Percentiles rank a stretch among this genome's conserved stretches.
phyloP scores from a whole-genome alignment of 129 eudicot species.

The Solidago caesia region DNA sequence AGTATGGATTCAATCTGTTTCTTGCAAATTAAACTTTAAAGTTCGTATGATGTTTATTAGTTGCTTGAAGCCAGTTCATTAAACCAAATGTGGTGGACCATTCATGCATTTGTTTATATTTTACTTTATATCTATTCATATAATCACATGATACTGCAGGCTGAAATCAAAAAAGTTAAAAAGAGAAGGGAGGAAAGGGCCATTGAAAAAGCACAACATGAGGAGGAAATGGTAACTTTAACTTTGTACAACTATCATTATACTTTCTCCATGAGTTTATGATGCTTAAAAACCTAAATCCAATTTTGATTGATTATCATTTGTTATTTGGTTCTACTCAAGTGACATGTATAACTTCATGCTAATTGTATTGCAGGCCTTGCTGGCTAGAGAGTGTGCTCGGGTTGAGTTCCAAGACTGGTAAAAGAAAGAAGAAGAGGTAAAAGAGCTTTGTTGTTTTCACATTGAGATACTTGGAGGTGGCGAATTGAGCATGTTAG shows the following conservation, averaged over 20 bases:
- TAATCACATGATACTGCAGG: slow-evolving; percentile 42
- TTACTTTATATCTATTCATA: slow-evolving; percentile 1
- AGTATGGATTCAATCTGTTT: background rate
- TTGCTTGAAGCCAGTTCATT: background rate
- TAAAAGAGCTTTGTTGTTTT: too few species aligned
- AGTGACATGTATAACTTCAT: too few species aligned
- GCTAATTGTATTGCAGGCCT: too few species aligned
- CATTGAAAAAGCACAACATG: slow-evolving; percentile 79
- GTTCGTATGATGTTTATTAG: background rate
- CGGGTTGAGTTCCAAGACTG: too few species aligned
- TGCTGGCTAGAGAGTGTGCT: too few species aligned
- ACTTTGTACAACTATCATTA: slow-evolving; percentile 11
- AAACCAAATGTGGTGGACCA: background rate
- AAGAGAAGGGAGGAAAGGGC: slow-evolving; percentile 96
- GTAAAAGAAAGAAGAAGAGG: too few species aligned
- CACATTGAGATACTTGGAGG: background rate
- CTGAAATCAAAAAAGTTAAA: slow-evolving; percentile 93
- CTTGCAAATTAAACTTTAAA: background rate
- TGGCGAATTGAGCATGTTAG: slow-evolving; percentile 1
- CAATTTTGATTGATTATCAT: background rate
- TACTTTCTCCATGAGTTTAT: background rate
- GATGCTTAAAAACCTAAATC: background rate
- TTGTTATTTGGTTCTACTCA: too few species aligned
- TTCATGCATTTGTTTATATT: background rate
- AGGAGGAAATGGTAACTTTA: slow-evolving; percentile 81